Conservation (phyloP, 345 rosid species). For the Turritis glabra region DNA sequence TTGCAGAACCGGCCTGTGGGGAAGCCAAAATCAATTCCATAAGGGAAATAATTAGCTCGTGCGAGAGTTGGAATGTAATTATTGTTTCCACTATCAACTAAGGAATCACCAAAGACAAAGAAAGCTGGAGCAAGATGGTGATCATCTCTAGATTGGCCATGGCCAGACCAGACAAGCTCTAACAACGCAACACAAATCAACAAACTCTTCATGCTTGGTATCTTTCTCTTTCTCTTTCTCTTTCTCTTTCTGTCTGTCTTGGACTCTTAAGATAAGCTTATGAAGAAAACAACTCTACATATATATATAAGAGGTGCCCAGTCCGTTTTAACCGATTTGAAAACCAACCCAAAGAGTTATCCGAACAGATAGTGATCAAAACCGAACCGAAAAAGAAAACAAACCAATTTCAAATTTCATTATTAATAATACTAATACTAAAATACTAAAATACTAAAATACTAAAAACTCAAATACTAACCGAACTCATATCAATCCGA, state of each 20-base stretch:
- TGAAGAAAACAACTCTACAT: slow-evolving; percentile 3
- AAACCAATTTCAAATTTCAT: no score
- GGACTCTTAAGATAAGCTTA: slow-evolving; percentile 7
- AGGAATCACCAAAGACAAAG: slow-evolving; percentile 45
- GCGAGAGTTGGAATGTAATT: slow-evolving; percentile 43
- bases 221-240: not conserved
- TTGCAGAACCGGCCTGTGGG: slow-evolving; percentile 46
- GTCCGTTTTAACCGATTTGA: not conserved
- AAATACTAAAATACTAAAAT: no score
- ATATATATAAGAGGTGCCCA: not conserved
- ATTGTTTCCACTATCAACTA: slow-evolving; percentile 46
- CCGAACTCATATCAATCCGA: no score
- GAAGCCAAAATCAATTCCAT: slow-evolving; percentile 50
- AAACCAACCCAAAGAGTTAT: not conserved
- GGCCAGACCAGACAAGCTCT: slow-evolving; percentile 23
- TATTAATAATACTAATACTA: no score
- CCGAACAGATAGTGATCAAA: not conserved
- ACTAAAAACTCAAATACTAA: no score
- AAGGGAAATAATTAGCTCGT: slow-evolving; percentile 41
- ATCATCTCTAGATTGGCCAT: slow-evolving; percentile 20
- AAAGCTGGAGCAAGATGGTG: slow-evolving; percentile 39
- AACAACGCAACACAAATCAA: slow-evolving; percentile 17
- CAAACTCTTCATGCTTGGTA: slow-evolving; percentile 27
- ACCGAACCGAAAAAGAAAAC: not conserved
- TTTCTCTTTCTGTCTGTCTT: not conserved